These are phyloP conservation scores for Suhomyces bokatorum DNA, from an alignment of 1,139 yeast species.

Conservation along the genomic window DNA sequence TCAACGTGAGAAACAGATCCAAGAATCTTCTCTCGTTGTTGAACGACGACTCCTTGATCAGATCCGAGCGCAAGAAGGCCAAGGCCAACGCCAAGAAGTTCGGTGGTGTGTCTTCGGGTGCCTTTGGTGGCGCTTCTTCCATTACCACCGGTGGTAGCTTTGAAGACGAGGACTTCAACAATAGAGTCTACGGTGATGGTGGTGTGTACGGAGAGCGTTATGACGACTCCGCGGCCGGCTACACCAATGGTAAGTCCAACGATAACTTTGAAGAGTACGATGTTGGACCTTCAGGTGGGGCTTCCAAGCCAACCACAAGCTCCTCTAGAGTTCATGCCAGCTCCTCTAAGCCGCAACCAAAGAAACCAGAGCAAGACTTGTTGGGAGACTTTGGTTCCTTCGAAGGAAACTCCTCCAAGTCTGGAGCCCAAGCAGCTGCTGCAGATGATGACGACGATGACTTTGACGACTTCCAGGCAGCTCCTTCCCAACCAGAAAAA, in stretches of 20 bases:
- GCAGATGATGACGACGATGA: slow-evolving; percentile 66
- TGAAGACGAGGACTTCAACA: slow-evolving; percentile 54
- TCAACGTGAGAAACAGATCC: slow-evolving; percentile 89
- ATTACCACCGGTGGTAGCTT: slow-evolving; percentile 38
- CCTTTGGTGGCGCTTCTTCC: slow-evolving; percentile 52
- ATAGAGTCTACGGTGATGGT: slow-evolving; percentile 75
- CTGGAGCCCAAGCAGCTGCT: slow-evolving; percentile 22
- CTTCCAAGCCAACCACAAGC: slow-evolving; percentile 44
- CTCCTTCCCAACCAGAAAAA: slow-evolving; percentile 47
- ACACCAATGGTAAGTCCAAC: slow-evolving; percentile 38
- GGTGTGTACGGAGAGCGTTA: slow-evolving; percentile 74
- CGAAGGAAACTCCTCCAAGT: slow-evolving; percentile 29
- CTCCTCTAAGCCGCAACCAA: slow-evolving; percentile 24
- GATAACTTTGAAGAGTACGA: slow-evolving; percentile 75
- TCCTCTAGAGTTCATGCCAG: slow-evolving; percentile 46
- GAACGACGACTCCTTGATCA: slow-evolving; percentile 72
- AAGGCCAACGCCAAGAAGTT: slow-evolving; percentile 81
- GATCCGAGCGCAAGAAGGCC: slow-evolving; percentile 87
- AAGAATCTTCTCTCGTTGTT: slow-evolving; percentile 71
- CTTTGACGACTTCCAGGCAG: slow-evolving; percentile 92
- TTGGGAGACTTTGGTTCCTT: slow-evolving; percentile 59
- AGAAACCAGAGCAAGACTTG: slow-evolving; percentile 41
- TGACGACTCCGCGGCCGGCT: slow-evolving; percentile 55
- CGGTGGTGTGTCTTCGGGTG: slow-evolving; percentile 62
- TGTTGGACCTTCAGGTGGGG: slow-evolving; percentile 35